Evolutionary conservation across 495 filamentous ascomycete genomes (phyloP).

Genomic region (Penicillium subrubescens): DNA sequence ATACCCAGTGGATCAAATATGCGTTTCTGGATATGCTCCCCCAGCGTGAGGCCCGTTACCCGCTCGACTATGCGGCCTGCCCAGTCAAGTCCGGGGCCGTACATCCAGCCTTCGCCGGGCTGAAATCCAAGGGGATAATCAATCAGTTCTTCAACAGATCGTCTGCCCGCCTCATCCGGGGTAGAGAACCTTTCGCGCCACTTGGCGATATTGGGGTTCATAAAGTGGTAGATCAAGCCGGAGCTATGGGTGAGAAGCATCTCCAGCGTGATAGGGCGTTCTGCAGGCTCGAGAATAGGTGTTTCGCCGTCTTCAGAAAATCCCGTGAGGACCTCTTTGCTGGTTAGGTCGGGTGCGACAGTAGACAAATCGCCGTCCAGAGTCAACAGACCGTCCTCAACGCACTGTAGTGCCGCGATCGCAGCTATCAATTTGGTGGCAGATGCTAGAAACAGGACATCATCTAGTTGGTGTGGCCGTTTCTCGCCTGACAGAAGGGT

Average conservation of each 20-base stretch:
- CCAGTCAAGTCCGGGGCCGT: constrained; percentile 55
- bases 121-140: constrained; percentile 46
- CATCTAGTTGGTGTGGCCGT: constrained; percentile 33
- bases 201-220: constrained; percentile 33
- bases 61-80: constrained; percentile 48
- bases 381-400: constrained; percentile 46
- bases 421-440: constrained; percentile 28
- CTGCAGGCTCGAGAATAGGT: constrained; percentile 25
- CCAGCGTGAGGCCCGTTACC: constrained; percentile 38
- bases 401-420: constrained; percentile 46
- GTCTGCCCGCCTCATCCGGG: constrained; percentile 9
- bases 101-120: constrained; percentile 53
- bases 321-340: constrained; percentile 42
- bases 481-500: constrained; percentile 43
- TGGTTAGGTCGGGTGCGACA: constrained; percentile 43
- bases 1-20: constrained; percentile 51
- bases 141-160: constrained; percentile 30
- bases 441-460: constrained; percentile 35
- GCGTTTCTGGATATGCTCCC: constrained; percentile 46
- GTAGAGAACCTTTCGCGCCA: constrained; percentile 40
- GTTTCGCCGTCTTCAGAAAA: constrained; percentile 33
- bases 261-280: constrained; percentile 40
- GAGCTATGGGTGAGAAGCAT: constrained; percentile 54
- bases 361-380: constrained; percentile 43
- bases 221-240: constrained; percentile 48